Base-by-base conservation (phyloP, 305 asterid species). In the Striga hermonthica region DNA sequence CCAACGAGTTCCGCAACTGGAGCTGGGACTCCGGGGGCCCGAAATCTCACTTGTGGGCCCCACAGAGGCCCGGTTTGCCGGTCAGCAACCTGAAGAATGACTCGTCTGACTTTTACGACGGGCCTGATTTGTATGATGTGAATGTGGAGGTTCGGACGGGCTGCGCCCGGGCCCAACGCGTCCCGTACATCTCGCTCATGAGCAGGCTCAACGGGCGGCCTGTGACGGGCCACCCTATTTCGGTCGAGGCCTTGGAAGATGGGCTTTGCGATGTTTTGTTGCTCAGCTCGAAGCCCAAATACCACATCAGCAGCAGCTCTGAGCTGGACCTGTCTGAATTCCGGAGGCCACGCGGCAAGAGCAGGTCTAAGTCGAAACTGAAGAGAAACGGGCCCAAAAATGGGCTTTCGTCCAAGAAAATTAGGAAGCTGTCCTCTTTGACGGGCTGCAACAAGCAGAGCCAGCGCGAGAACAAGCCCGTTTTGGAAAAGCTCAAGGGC, bases 71-170 rank as follows among this genome's bases (percentile, higher is more conserved):
- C 55, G 89, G 95, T 48, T 82, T 73, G 65, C 77, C 79, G 1
- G 76, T 85, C n/a, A n/a, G n/a, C 60, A 86, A 89, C 81, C 96
- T 96, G 2, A 92, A 87, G 79, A 85, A 89, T 16, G 86, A 87
- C 31, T 73, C 89, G 5, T 76, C 82, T 0, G 96, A 86, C 72
- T 83, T 84, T 72, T 74, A 4, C 5, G 16, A 7, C 5, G 77
- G 72, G 41, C 59, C 82, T 5, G 74, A 80, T 62, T 55, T 92
- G 80, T 81, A 69, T 14, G 90, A 92, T 22, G 84, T 92, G 48
- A 64, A 68, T 4, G 80, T 92, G 54, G 86, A 76, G 80, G 95
- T 84, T 57, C 74, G 82, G 75, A 65, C 89, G 47, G 69, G 83
- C 75, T 68, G 69, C 31, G 2, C 31, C 65, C 85, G 79, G 56